Evolutionary conservation across 345 rosid genomes (phyloP).

Genomic region (Rhodomyrtus tomentosa): DNA sequence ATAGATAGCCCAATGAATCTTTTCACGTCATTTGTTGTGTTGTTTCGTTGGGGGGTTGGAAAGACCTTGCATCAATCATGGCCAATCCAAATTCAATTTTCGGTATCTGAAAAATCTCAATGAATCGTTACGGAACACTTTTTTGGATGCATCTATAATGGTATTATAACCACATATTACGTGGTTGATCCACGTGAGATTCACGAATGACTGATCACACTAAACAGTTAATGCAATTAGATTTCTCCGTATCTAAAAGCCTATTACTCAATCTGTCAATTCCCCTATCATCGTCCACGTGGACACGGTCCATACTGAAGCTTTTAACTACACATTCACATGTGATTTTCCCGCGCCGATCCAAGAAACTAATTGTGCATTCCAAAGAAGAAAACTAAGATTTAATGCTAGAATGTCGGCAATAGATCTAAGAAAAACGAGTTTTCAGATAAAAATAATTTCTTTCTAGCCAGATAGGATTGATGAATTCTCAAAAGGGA

Average conservation of each 20-base stretch:
- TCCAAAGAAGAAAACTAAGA: neutral
- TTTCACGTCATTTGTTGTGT: neutral
- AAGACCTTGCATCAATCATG: neutral
- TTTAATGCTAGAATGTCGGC: neutral
- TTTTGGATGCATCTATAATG: neutral
- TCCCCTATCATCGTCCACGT: fast-evolving
- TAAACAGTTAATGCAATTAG: neutral
- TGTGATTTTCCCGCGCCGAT: neutral
- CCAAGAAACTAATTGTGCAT: neutral
- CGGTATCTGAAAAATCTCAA: neutral
- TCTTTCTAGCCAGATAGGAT: neutral
- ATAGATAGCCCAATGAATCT: neutral
- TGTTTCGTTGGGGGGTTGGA: neutral
- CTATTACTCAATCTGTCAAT: neutral
- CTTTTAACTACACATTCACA: too few relatives aligned
- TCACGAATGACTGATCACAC: neutral
- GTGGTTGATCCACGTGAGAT: fast-evolving
- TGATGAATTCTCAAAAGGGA: neutral
- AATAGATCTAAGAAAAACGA: neutral
- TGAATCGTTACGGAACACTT: neutral
- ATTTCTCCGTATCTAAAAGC: neutral
- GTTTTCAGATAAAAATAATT: neutral
- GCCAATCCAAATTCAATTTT: neutral
- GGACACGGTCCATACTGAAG: neutral
- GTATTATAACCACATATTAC: neutral